Percentiles rank a stretch among this genome's conserved stretches.
Conservation (phyloP, 2,329 filamentous ascomycete genomes). For the Teratosphaeria viscida region DNA sequence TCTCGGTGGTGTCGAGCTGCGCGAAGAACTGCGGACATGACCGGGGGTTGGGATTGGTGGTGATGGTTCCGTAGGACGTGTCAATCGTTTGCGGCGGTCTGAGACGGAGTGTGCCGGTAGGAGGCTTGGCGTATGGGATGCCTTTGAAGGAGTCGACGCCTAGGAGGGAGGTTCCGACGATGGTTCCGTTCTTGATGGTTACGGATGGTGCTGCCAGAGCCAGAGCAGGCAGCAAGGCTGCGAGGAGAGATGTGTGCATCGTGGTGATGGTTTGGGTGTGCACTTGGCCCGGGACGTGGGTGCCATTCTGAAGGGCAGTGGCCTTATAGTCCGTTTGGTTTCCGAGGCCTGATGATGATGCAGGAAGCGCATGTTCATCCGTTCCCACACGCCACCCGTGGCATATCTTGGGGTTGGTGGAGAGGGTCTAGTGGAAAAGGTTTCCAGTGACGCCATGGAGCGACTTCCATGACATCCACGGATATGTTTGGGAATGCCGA, state of each 20-base stretch:
- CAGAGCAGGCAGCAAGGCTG: background rate
- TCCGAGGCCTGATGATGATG: too few species aligned
- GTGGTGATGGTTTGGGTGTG: background rate
- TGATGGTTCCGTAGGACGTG: conserved; percentile 47
- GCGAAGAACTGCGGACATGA: conserved; percentile 65
- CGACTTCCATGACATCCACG: too few species aligned
- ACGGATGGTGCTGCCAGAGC: conserved; percentile 37
- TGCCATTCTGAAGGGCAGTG: background rate
- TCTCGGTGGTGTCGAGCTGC: conserved; percentile 33
- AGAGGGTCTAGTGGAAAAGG: too few species aligned
- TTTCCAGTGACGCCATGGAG: too few species aligned
- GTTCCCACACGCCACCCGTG: too few species aligned
- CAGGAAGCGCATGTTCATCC: too few species aligned
- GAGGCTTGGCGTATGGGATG: conserved; percentile 65
- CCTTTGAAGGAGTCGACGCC: conserved; percentile 60
- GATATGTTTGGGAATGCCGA: too few species aligned
- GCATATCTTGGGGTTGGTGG: too few species aligned
- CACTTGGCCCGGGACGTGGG: background rate
- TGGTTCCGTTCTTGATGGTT: conserved; percentile 45
- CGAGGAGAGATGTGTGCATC: background rate
- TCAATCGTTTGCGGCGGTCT: conserved; percentile 56
- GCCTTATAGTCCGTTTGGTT: background rate
- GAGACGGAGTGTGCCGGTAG: conserved; percentile 55
- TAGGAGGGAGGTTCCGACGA: conserved; percentile 38
- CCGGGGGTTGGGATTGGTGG: conserved; percentile 47